A percentile compares a stretch with the other conserved stretches of the same genome.
These are phyloP conservation scores for Lactarius tabidus DNA, from an alignment of 768 basidiomycete genomes.

Conservation along the genomic window DNA sequence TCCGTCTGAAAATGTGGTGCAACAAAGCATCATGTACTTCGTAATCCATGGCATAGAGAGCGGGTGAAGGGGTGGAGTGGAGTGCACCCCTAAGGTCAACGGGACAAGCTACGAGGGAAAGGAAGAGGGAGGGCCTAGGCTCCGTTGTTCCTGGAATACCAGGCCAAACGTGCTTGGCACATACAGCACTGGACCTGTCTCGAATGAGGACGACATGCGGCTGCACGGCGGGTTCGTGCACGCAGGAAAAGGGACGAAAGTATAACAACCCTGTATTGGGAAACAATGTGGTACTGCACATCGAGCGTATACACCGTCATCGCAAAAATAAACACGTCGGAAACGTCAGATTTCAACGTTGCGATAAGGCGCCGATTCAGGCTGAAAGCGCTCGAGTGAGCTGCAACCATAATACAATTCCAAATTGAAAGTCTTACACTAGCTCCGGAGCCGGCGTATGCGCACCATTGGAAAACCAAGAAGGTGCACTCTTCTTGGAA, in stretches of 20 bases:
- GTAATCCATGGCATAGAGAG: slow-evolving; percentile 54
- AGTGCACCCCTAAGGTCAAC: slow-evolving; percentile 15
- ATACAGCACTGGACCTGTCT: not conserved
- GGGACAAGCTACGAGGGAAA: slow-evolving; percentile 22
- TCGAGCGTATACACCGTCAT: not conserved
- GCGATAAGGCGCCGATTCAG: not conserved
- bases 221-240: not conserved
- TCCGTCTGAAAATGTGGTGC: slow-evolving; percentile 75
- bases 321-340: not conserved
- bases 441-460: no score
- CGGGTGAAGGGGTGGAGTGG: slow-evolving; percentile 3
- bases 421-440: no score
- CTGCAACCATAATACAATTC: no score
- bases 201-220: slow-evolving; percentile 3
- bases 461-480: no score
- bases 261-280: not conserved
- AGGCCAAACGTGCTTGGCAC: not conserved
- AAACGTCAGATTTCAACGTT: not conserved
- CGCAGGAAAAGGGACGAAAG: slow-evolving; percentile 12
- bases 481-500: no score
- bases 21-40: slow-evolving; percentile 76
- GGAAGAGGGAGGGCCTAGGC: not conserved
- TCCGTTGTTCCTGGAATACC: no score
- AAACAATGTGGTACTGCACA: slow-evolving; percentile 4
- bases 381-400: no score